Conservation (phyloP, 1,284 basidiomycete genomes). For the Sphagnurus paluster region DNA sequence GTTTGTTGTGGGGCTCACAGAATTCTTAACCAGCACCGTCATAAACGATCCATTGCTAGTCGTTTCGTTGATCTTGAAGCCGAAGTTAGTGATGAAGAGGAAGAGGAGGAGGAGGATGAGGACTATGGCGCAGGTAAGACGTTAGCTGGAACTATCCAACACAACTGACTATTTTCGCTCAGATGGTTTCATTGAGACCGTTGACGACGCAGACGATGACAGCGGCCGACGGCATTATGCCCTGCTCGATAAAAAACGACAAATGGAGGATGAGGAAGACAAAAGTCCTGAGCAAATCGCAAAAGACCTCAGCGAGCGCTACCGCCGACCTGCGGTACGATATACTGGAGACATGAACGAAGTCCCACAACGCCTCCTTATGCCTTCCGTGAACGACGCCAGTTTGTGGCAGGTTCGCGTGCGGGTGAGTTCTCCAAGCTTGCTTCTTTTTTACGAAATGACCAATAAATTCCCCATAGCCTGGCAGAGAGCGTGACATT, state of each 20-base stretch:
- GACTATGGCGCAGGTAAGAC: constrained; percentile 68
- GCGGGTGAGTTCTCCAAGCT: constrained; percentile 59
- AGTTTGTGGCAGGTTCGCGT: constrained; percentile 96
- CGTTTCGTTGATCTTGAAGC: constrained; percentile 96
- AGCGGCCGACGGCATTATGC: constrained; percentile 72
- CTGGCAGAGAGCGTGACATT: constrained; percentile 90
- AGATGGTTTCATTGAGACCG: constrained; percentile 86
- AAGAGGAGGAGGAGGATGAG: constrained; percentile 93
- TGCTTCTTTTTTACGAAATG: background rate
- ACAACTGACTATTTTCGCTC: background rate
- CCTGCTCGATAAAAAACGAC: constrained; percentile 73
- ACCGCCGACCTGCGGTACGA: constrained; percentile 66
- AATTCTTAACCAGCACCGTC: constrained; percentile 48
- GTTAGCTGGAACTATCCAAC: background rate
- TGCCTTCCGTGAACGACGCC: constrained; percentile 96
- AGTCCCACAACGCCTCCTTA: constrained; percentile 92
- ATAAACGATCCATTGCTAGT: constrained; percentile 63
- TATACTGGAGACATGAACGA: constrained; percentile 93
- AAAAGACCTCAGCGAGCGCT: constrained; percentile 80
- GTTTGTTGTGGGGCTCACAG: constrained; percentile 10
- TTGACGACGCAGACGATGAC: constrained; percentile 74
- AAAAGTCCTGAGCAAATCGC: constrained; percentile 88
- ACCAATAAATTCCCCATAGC: constrained; percentile 40
- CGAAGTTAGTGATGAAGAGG: constrained; percentile 92
- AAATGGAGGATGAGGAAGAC: constrained; percentile 69